A percentile compares a stretch with the other conserved stretches of the same genome.
Conservation (phyloP, 2,329 filamentous ascomycete species). For the Pezicula carpinea region DNA sequence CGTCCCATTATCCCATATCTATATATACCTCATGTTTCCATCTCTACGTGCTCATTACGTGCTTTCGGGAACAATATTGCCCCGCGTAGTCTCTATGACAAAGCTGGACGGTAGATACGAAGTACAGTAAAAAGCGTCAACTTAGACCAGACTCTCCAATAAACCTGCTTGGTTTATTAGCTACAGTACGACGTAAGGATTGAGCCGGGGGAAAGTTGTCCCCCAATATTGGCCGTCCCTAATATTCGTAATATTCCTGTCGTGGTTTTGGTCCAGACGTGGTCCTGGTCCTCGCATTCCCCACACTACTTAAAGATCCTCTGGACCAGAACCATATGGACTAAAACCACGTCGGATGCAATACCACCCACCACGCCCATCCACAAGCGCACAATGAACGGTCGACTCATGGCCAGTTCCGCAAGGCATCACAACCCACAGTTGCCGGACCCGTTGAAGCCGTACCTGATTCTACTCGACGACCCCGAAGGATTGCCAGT, state of each 20-base stretch:
- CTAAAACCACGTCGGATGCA: conserved; percentile 1
- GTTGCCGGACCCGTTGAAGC: conserved; percentile 4
- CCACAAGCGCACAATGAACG: neutral
- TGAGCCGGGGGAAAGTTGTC: neutral
- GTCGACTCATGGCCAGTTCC: neutral
- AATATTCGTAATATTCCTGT: neutral
- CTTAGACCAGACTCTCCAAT: neutral
- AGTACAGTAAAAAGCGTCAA: neutral
- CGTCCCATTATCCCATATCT: neutral
- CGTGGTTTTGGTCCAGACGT: conserved; percentile 4
- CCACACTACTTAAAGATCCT: neutral
- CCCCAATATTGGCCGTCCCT: neutral
- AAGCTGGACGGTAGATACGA: neutral
- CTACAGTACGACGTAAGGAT: neutral
- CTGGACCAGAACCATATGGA: conserved; percentile 6
- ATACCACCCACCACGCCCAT: neutral
- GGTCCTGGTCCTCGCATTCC: conserved; percentile 6
- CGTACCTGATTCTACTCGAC: conserved; percentile 5
- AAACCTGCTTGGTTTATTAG: neutral
- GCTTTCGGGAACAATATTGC: neutral
- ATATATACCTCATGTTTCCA: neutral
- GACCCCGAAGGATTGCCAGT: conserved; percentile 8
- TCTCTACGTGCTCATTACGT: neutral
- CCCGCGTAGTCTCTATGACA: neutral
- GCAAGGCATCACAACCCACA: neutral